A percentile compares a stretch with the other conserved stretches of the same genome.
These are phyloP conservation scores for Abrus pulchellus DNA, from an alignment of 306 rosid species.

Conservation along the genomic window DNA sequence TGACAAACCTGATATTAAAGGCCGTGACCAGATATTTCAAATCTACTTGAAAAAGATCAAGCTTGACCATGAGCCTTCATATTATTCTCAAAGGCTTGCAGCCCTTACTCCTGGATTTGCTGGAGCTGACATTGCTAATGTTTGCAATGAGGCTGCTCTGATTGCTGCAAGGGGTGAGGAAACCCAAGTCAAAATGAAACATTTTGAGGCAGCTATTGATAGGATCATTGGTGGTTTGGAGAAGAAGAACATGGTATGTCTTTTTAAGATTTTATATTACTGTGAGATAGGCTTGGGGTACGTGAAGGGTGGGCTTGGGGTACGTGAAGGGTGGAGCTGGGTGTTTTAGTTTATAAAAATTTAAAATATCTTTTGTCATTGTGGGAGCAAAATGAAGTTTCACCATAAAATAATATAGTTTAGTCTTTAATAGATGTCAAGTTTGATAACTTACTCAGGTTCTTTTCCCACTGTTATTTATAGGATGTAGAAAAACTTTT, in stretches of 20 bases:
- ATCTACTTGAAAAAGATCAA: constrained; percentile 86
- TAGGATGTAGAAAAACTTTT: not conserved
- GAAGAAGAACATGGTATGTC: constrained; percentile 89
- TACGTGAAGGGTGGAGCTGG: not conserved
- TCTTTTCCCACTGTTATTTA: not conserved
- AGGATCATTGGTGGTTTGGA: constrained; percentile 97
- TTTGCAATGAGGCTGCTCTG: constrained; percentile 95
- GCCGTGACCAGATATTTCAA: constrained; percentile 91
- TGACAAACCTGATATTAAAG: constrained; percentile 91
- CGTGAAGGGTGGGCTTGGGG: not conserved
- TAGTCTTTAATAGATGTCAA: not conserved
- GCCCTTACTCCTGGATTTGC: constrained; percentile 99
- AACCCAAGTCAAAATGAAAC: constrained; percentile 70
- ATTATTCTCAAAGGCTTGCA: constrained; percentile 90
- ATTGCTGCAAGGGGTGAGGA: constrained; percentile 89
- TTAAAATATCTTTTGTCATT: constrained; percentile 17
- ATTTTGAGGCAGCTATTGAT: constrained; percentile 94
- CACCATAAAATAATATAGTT: constrained; percentile 1
- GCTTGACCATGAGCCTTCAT: constrained; percentile 87
- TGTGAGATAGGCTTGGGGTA: constrained; percentile 11
- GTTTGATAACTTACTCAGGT: no score
- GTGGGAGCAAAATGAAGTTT: constrained; percentile 5
- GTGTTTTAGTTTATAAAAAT: not conserved
- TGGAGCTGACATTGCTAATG: constrained; percentile 99
- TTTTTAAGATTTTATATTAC: not conserved